These are phyloP conservation scores for Calonectria henricotiae DNA, from an alignment of 2,329 filamentous ascomycete genomes.

Conservation along the genomic window DNA sequence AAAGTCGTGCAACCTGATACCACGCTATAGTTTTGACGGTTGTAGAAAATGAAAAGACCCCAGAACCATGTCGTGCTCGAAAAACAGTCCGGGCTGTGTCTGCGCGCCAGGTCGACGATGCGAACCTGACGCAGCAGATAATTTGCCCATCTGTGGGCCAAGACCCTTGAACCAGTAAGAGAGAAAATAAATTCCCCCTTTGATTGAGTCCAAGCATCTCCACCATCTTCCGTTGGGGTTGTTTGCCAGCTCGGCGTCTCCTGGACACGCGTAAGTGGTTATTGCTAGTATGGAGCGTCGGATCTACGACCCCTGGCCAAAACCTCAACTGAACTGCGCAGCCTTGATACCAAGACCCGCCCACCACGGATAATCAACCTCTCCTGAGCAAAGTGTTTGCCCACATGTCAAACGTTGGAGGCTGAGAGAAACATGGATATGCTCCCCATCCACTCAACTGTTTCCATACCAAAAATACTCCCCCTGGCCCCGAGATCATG, in stretches of 20 bases:
- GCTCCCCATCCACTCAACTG: background rate
- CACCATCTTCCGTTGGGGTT: background rate
- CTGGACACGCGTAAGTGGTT: background rate
- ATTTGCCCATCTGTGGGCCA: background rate
- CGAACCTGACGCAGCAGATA: background rate
- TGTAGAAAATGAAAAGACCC: background rate
- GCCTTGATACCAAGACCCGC: background rate
- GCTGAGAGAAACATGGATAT: background rate
- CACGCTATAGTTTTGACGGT: background rate
- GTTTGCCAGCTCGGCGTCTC: background rate
- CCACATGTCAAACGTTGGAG: background rate
- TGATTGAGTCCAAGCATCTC: background rate
- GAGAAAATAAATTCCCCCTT: background rate
- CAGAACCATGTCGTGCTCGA: too few relatives aligned
- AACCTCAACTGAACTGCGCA: background rate
- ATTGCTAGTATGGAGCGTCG: background rate
- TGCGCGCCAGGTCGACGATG: background rate
- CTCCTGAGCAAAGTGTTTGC: background rate
- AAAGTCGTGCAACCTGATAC: background rate
- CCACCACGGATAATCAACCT: background rate
- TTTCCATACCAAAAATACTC: background rate
- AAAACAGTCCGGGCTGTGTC: background rate
- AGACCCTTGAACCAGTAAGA: background rate
- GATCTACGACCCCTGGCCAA: background rate
- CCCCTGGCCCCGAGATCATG: background rate